Evolutionary conservation across 306 rosid genomes (phyloP).

Genomic region (Trifolium subterraneum): DNA sequence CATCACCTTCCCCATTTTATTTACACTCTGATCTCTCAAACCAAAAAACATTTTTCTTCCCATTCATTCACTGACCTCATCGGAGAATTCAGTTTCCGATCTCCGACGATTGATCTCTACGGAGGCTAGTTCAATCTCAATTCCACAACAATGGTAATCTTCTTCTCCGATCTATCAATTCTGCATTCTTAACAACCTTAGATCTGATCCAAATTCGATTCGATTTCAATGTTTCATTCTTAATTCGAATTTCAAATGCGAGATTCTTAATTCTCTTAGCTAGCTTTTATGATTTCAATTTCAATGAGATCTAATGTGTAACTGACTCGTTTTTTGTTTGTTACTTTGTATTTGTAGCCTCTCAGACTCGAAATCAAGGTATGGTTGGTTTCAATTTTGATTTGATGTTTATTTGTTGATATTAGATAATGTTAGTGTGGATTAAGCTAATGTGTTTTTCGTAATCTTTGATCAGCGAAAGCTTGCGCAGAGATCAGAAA

Average conservation of each 20-base stretch:
- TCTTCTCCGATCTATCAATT: slow-evolving; percentile 39
- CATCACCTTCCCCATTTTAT: slow-evolving; percentile 26
- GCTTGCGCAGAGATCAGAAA: slow-evolving; percentile 71
- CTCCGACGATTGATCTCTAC: slow-evolving; percentile 43
- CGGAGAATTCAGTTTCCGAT: slow-evolving; percentile 55
- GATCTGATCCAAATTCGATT: slow-evolving; percentile 66
- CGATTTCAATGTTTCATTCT: slow-evolving; percentile 47
- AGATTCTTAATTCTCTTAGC: slow-evolving; percentile 40
- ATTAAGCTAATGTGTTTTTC: slow-evolving; percentile 38
- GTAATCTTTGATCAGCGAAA: slow-evolving; percentile 52
- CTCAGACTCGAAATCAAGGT: slow-evolving; percentile 99
- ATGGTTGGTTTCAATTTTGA: slow-evolving; percentile 22
- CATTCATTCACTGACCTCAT: slow-evolving; percentile 45
- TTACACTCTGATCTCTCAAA: slow-evolving; percentile 25
- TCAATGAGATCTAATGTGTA: slow-evolving; percentile 60
- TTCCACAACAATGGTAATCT: slow-evolving; percentile 77
- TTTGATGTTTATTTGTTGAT: slow-evolving; percentile 19
- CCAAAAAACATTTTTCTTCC: slow-evolving; percentile 21
- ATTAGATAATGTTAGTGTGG: slow-evolving; percentile 19
- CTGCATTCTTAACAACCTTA: slow-evolving; percentile 49
- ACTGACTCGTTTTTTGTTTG: slow-evolving; percentile 49
- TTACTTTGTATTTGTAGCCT: slow-evolving; percentile 73
- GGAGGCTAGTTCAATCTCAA: slow-evolving; percentile 44
- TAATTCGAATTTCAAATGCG: slow-evolving; percentile 28
- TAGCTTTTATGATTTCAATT: slow-evolving; percentile 38